phyloP scores from a whole-genome alignment of 176 grass and related monocot species.

The Cenchrus purpureus region DNA sequence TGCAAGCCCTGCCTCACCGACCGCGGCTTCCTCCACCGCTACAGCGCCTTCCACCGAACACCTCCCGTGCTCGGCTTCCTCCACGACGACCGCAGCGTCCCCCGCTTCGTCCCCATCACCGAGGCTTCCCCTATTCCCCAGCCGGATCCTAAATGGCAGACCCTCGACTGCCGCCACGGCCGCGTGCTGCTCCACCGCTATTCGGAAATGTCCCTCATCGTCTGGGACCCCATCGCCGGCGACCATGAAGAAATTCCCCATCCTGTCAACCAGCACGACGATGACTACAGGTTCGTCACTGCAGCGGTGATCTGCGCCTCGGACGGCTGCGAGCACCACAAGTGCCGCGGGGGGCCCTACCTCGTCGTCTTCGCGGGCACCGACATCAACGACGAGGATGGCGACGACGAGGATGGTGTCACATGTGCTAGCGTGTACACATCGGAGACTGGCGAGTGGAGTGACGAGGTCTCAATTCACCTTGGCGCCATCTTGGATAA shows the following conservation, averaged over 20 bases:
- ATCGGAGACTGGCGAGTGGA: neutral
- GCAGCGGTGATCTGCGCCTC: neutral
- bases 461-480: accelerated
- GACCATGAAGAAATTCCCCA: no score
- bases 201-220: neutral
- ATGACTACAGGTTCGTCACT: neutral
- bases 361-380: neutral
- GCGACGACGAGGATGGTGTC: neutral
- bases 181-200: neutral
- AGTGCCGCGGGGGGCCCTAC: neutral
- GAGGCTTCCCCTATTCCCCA: neutral
- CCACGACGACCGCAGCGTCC: neutral
- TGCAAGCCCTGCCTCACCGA: slow-evolving; percentile 10
- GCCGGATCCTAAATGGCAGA: neutral
- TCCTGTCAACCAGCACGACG: no score
- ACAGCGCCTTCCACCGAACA: neutral
- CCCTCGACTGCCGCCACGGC: slow-evolving; percentile 30
- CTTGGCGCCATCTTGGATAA: neutral
- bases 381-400: no score
- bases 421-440: neutral
- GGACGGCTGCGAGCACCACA: neutral
- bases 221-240: neutral
- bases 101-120: neutral
- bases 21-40: slow-evolving; percentile 10
- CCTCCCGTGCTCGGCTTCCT: slow-evolving; percentile 15